phyloP scores from a whole-genome alignment of 2,329 filamentous ascomycete species.

The Bimuria novae-zelandiae region DNA sequence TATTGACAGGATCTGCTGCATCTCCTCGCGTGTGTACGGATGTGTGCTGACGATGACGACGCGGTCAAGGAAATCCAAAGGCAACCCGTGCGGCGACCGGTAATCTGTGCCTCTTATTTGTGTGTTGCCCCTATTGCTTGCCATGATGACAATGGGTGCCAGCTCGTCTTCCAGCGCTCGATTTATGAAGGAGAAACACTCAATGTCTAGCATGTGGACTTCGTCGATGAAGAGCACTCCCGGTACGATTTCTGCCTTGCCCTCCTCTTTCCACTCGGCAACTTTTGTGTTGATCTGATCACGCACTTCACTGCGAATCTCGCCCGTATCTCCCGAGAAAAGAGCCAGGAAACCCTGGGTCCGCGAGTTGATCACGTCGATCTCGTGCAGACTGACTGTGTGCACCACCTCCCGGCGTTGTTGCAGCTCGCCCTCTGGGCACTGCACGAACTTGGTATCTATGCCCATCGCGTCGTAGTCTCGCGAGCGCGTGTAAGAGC shows the following conservation, averaged over 20 bases:
- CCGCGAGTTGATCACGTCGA: constrained; percentile 98
- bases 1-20: constrained; percentile 89
- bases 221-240: constrained; percentile 98
- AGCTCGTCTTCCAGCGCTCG: constrained; percentile 93
- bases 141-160: constrained; percentile 98
- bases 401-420: constrained; percentile 97
- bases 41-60: constrained; percentile 96
- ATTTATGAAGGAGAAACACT: constrained; percentile 99
- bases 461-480: constrained; percentile 99
- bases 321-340: constrained; percentile 96
- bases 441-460: constrained; percentile 97
- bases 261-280: constrained; percentile 98
- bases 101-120: constrained; percentile 94
- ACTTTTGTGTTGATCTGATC: constrained; percentile 99
- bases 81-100: constrained; percentile 88
- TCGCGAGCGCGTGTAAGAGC: constrained; percentile 90
- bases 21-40: constrained; percentile 79
- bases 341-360: constrained; percentile 98
- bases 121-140: constrained; percentile 90
- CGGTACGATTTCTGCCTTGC: constrained; percentile 96
- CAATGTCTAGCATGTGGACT: constrained; percentile 99
- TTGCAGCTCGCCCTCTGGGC: constrained; percentile 95
- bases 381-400: constrained; percentile 95
- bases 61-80: constrained; percentile 93
- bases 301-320: constrained; percentile 94